Base-by-base conservation (phyloP, 192 early-diverging fungal species). In the Coemansia sp. region DNA sequence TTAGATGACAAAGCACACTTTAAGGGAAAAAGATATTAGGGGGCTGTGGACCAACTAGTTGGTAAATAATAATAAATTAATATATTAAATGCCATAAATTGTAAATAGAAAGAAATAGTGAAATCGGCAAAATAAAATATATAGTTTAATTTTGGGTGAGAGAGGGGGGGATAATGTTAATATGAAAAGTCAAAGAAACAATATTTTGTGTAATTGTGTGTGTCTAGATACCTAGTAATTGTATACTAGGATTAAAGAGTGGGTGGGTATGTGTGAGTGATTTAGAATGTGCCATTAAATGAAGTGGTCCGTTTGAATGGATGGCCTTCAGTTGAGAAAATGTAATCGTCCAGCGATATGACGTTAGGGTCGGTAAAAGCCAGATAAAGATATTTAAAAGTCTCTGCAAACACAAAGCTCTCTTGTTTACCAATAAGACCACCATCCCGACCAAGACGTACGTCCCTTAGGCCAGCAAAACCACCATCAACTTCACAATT, bases 301-400 rank as follows among this genome's bases (percentile, higher is more conserved):
- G 58, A 36, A 20, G 33, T 44, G 1, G 58, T 55, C 18, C 67
- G 66, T 55, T 62, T 66, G 58, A 97, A 68, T 38, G 92, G 93
- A 60, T 96, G 95, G 17, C 91, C 94, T 64, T 96, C 95, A 8
- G 95, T 98, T 46, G 94, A 95, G 72, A 97, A 91, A 3, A 97
- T 87, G 69, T 86, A 94, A 53, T 90, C 69, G 58, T 91, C 87
- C 46, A 95, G 74, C 30, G 87, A 79, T 37, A 92, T 68, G 25
- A 80, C 69, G 58, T 85, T 67, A 30, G 83, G 76, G 19, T 83
- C 70, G 29, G 79, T 73, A 55, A 92, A 96, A 28, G 93, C 78
- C 59, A 98, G 60, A 57, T 91, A 98, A 10, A 93, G 72, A 66
- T 98, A 98, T 77, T 98, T 98, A 68, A 98, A 81, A 5, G 94